phyloP scores from a whole-genome alignment of 805 yeast species.

The Ogataea philodendri region DNA sequence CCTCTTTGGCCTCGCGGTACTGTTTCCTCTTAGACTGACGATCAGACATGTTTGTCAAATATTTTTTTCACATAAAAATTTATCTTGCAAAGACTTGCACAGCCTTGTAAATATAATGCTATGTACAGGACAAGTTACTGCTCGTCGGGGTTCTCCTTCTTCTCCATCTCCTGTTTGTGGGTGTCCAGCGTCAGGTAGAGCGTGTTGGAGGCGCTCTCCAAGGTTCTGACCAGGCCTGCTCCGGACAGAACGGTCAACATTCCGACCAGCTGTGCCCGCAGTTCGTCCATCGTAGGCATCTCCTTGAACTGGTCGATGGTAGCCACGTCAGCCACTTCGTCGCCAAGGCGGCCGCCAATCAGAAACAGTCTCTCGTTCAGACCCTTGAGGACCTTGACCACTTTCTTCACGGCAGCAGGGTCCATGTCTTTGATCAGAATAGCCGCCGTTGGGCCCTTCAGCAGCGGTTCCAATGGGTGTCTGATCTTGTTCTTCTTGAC shows the following conservation, averaged over 20 bases:
- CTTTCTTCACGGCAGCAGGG: conserved; percentile 63
- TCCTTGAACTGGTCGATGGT: conserved; percentile 64
- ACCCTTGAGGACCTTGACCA: conserved; percentile 58
- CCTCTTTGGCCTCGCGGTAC: conserved; percentile 48
- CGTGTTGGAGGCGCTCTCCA: conserved; percentile 63
- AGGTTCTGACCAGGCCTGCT: conserved; percentile 80
- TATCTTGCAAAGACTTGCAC: conserved; percentile 8
- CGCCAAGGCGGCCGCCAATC: conserved; percentile 82
- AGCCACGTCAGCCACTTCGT: conserved; percentile 47
- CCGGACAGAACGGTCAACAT: conserved; percentile 83
- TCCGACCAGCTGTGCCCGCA: conserved; percentile 82
- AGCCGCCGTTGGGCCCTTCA: conserved; percentile 85
- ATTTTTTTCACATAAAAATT: conserved; percentile 6
- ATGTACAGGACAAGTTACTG: conserved; percentile 5
- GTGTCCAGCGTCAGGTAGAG: conserved; percentile 75
- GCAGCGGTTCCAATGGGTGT: conserved; percentile 70
- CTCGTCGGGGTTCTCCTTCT: conserved; percentile 13
- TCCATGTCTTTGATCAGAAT: conserved; percentile 66
- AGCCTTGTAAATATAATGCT: conserved; percentile 15
- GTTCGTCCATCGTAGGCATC: conserved; percentile 65
- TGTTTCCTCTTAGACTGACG: conserved; percentile 41
- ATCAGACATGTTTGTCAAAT: conserved; percentile 5
- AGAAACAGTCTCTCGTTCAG: conserved; percentile 74
- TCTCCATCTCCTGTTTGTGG: conserved; percentile 39
- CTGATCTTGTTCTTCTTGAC: conserved; percentile 40